These are phyloP conservation scores for Erythrophleum fordii DNA, from an alignment of 306 rosid genomes.

Conservation along the genomic window DNA sequence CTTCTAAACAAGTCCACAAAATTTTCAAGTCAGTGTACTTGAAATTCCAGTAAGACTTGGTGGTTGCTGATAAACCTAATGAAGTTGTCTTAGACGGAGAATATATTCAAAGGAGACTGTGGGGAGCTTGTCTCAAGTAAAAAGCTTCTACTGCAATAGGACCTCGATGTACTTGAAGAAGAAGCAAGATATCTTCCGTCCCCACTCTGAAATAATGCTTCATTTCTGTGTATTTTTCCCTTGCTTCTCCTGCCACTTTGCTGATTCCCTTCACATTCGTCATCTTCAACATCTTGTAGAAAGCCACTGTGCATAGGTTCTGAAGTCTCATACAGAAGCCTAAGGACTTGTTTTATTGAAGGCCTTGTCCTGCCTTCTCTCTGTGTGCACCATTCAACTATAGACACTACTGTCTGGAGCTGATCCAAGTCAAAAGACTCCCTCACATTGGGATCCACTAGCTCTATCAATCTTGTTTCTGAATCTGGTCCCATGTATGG, in stretches of 20 bases:
- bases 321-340: conserved; percentile 88
- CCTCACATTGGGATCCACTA: conserved; percentile 77
- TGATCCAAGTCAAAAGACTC: conserved; percentile 80
- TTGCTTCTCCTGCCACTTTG: conserved; percentile 73
- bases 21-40: conserved; percentile 11
- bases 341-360: conserved; percentile 86
- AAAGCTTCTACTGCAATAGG: conserved; percentile 93
- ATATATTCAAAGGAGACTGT: conserved; percentile 74
- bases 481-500: conserved; percentile 49
- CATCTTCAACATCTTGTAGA: conserved; percentile 62
- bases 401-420: conserved; percentile 72
- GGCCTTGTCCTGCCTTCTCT: conserved; percentile 89
- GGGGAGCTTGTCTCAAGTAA: conserved; percentile 90
- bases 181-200: conserved; percentile 95
- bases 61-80: conserved; percentile 23
- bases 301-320: conserved; percentile 87
- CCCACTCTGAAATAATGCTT: conserved; percentile 66
- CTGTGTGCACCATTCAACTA: conserved; percentile 93
- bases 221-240: conserved; percentile 66
- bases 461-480: conserved; percentile 68
- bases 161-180: conserved; percentile 95
- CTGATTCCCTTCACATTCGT: conserved; percentile 63
- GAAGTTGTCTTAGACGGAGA: conserved; percentile 49
- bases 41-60: conserved; percentile 34
- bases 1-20: conserved; percentile 34